phyloP scores from a whole-genome alignment of 495 filamentous ascomycete genomes.

The Daldinia bambusicola region DNA sequence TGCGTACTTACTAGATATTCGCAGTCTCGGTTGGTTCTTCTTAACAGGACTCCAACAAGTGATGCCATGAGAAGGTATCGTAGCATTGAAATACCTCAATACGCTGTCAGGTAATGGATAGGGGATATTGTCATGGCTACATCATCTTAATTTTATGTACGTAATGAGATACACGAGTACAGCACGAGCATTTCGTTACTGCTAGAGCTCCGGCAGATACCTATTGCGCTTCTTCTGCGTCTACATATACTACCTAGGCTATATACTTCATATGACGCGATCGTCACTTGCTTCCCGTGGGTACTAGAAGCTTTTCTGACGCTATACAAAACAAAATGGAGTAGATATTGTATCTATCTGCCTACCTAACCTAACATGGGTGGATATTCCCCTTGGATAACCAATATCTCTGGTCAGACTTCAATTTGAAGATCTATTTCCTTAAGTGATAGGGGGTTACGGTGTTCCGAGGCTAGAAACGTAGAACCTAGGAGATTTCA shows the following conservation, averaged over 20 bases:
- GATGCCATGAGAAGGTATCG: not conserved
- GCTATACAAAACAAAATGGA: slow-evolving; percentile 7
- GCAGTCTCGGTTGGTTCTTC: not conserved
- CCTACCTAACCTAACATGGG: too few relatives aligned
- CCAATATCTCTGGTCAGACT: not conserved
- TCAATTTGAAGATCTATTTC: not conserved
- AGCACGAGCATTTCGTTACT: not conserved
- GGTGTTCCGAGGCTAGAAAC: not conserved
- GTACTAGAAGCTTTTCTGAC: not conserved
- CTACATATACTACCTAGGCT: slow-evolving; percentile 24
- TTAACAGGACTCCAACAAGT: slow-evolving; percentile 1
- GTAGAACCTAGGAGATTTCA: not conserved
- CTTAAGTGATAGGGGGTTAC: not conserved
- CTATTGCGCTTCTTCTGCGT: slow-evolving; percentile 13
- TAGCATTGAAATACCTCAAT: not conserved
- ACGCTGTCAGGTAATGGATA: not conserved
- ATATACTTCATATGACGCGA: slow-evolving; percentile 12
- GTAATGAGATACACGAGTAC: slow-evolving; percentile 13
- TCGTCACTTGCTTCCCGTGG: slow-evolving; percentile 11
- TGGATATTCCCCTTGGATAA: not conserved
- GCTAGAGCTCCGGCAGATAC: not conserved
- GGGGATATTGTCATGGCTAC: not conserved
- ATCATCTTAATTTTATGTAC: slow-evolving; percentile 12
- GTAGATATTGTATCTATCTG: not conserved
- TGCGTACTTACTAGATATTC: not conserved